Evolutionary conservation across 2,329 filamentous ascomycete species (phyloP), one percentile per base, ranked within the genome.

Genomic region (Periglandula ipomoeae): DNA sequence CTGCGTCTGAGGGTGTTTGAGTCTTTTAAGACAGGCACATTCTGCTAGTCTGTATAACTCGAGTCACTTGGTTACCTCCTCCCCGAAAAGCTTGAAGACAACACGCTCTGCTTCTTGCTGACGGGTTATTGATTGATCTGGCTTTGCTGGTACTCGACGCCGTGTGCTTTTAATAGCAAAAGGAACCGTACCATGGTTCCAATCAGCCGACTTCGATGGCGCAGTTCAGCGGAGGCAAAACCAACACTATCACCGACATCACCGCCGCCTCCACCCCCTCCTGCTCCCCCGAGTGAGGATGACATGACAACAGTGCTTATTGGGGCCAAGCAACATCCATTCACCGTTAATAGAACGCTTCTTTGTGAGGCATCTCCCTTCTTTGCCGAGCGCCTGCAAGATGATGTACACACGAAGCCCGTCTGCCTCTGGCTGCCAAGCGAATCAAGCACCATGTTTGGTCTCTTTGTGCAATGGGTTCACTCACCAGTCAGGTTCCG

Each of bases 391-490:
- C 66, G 69, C 50, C 62, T 76, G 54, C 66, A 71, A 10, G 65
- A 67, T 37, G 52, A 56, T 13, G 47, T 50, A 30, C 56, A 59
- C 20, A 48, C 54, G 45, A 58, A 58, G 47, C 58, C 63, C 24
- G 58, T 65, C 40, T 63, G 63, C 6, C 57, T 69, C 30, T 70
- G 67, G 67, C 63, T 71, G 6, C 69, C 73, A 0, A 65, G 67
- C 51, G 73, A 79, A 58, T 69, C 69, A 1, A 63, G 73, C 17
- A 65, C 71, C 57, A 75, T 76, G 68, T 78, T 79, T 56, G 69
- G 71, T 55, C 65, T 78, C 32, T 77, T 78, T 56, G 65, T 73
- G 39, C 64, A 75, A 40, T 78, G 74, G 73, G 67, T 79, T 22
- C 73, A 77, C 58, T 65, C 66, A 19, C 66, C 66, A 4, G 57